phyloP scores from a whole-genome alignment of 2,329 filamentous ascomycete species.

The Arthroderma uncinatum region DNA sequence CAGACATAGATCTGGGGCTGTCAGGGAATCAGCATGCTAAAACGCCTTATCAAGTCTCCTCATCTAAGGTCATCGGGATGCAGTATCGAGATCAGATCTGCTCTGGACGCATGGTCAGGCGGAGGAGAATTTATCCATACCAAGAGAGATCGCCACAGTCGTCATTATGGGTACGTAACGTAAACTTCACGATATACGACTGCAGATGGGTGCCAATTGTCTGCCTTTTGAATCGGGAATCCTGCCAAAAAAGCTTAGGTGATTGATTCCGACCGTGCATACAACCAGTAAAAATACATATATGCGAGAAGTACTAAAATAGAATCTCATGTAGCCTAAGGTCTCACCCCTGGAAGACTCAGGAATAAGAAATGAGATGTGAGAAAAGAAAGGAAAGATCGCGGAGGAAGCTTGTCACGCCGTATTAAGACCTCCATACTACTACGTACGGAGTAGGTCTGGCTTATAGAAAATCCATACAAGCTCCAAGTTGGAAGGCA shows the following conservation, averaged over 20 bases:
- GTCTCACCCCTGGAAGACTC: background rate
- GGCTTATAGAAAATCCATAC: background rate
- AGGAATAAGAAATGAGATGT: slow-evolving; percentile 1
- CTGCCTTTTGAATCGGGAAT: background rate
- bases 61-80: background rate
- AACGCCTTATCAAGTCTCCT: background rate
- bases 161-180: background rate
- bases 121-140: background rate
- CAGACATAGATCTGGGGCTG: background rate
- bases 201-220: background rate
- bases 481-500: background rate
- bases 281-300: background rate
- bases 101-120: background rate
- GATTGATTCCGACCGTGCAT: slow-evolving; percentile 1
- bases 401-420: background rate
- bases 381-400: background rate
- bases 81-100: background rate
- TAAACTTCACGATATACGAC: background rate
- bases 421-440: background rate
- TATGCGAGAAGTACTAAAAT: slow-evolving; percentile 1
- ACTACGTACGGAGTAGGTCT: too few species aligned
- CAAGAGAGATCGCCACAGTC: background rate
- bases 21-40: background rate
- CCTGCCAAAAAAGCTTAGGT: slow-evolving; percentile 3
- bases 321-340: background rate